Evolutionary conservation across 768 basidiomycete species (phyloP).

Genomic region (Termitomyces sp.): DNA sequence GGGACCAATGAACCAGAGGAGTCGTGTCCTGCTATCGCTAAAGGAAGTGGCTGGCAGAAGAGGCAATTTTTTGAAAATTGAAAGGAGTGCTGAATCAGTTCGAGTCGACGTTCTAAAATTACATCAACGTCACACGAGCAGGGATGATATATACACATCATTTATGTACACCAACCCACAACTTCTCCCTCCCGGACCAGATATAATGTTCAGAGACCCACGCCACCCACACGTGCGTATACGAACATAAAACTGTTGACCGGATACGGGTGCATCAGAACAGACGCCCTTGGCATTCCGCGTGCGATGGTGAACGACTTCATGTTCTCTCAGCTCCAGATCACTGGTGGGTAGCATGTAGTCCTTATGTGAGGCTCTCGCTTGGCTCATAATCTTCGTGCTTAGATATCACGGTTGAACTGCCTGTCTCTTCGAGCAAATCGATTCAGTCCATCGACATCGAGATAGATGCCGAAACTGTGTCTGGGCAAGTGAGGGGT

Average conservation of each 20-base stretch:
- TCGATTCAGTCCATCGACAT: conserved; percentile 9
- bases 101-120: no score
- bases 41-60: no score
- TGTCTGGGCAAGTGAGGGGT: background rate
- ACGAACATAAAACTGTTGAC: background rate
- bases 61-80: no score
- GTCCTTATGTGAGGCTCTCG: background rate
- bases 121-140: no score
- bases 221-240: background rate
- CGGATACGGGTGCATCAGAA: no score
- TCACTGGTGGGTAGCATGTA: background rate
- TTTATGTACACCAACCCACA: no score
- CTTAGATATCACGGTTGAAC: conserved; percentile 8
- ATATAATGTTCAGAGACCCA: no score
- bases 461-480: conserved; percentile 1
- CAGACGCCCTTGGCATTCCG: background rate
- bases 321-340: background rate
- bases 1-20: no score
- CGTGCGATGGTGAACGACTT: background rate
- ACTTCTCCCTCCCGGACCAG: no score
- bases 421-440: conserved; percentile 6
- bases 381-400: background rate
- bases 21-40: no score
- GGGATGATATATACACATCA: no score
- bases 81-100: no score